Conservation (phyloP, 2,329 filamentous ascomycete species). For the Stagonosporopsis rhizophila region DNA sequence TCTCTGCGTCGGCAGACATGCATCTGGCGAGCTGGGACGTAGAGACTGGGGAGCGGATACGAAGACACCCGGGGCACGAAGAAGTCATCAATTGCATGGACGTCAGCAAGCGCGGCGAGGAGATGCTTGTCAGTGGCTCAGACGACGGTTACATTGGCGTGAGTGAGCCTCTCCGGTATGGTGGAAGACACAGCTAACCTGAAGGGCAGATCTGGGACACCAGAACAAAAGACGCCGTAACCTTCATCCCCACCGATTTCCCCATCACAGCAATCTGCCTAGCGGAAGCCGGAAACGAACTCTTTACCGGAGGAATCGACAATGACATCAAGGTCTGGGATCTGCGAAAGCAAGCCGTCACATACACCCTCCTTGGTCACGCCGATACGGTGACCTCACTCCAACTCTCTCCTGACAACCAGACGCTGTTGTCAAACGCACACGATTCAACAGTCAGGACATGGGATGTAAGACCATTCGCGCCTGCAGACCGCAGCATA, state of each 20-base stretch:
- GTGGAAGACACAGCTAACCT: constrained; percentile 23
- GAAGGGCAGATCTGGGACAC: constrained; percentile 82
- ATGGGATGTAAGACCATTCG: constrained; percentile 96
- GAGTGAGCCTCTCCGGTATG: constrained; percentile 22
- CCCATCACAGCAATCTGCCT: constrained; percentile 90
- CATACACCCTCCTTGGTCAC: constrained; percentile 89
- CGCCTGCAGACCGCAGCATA: constrained; percentile 83
- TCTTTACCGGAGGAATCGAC: constrained; percentile 94
- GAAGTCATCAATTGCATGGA: constrained; percentile 95
- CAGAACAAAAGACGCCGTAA: constrained; percentile 83
- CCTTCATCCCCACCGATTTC: constrained; percentile 89
- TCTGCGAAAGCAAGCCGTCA: constrained; percentile 84
- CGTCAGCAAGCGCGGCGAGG: constrained; percentile 86
- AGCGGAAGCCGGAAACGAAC: constrained; percentile 93
- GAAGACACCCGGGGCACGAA: constrained; percentile 90
- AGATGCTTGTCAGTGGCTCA: constrained; percentile 86
- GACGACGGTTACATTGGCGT: constrained; percentile 89
- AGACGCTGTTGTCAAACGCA: constrained; percentile 86
- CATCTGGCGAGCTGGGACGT: constrained; percentile 94
- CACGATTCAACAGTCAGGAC: constrained; percentile 94
- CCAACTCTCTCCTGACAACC: constrained; percentile 89
- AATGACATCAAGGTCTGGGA: constrained; percentile 99
- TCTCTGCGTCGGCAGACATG: constrained; percentile 92
- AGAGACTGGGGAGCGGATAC: constrained; percentile 89
- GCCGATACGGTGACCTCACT: constrained; percentile 91